A percentile compares a stretch with the other conserved stretches of the same genome.
Conservation (phyloP, 106 monocot genomes). For the Phalaenopsis equestris region DNA sequence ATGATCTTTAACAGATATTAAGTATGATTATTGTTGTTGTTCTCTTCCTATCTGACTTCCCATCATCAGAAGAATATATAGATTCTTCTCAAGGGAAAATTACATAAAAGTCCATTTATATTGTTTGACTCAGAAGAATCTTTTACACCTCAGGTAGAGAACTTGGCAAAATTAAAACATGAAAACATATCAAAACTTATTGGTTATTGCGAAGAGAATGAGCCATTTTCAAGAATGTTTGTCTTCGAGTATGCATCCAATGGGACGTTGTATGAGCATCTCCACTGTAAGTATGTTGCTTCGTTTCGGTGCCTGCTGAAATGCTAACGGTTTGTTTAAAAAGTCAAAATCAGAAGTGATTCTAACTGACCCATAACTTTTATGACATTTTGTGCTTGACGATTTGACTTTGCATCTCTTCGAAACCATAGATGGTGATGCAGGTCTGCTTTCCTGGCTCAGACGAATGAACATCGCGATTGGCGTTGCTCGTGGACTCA, state of each 20-base stretch:
- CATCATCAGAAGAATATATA: too few relatives aligned
- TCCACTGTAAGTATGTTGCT: slow-evolving; percentile 57
- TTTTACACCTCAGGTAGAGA: slow-evolving; percentile 48
- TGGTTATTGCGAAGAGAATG: slow-evolving; percentile 72
- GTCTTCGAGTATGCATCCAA: slow-evolving; percentile 92
- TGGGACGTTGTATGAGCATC: slow-evolving; percentile 88
- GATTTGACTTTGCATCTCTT: slow-evolving; percentile 2
- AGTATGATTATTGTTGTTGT: too few relatives aligned
- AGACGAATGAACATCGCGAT: slow-evolving; percentile 83
- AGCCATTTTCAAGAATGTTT: slow-evolving; percentile 92
- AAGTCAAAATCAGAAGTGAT: too few relatives aligned
- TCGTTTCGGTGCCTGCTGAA: not conserved
- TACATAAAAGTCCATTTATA: too few relatives aligned
- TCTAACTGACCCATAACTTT: not conserved
- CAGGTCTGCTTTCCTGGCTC: slow-evolving; percentile 71
- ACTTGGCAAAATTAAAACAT: slow-evolving; percentile 65
- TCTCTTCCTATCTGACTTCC: too few relatives aligned
- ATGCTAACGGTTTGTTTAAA: not conserved
- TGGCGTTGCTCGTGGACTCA: slow-evolving; percentile 71
- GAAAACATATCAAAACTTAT: slow-evolving; percentile 65
- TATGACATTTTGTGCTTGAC: not conserved
- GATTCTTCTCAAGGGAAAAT: too few relatives aligned
- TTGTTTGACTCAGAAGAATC: not conserved
- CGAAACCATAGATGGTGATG: slow-evolving; percentile 60
- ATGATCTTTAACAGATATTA: too few relatives aligned